phyloP scores from a whole-genome alignment of 495 filamentous ascomycete genomes.

The Corynascus novoguineensis region DNA sequence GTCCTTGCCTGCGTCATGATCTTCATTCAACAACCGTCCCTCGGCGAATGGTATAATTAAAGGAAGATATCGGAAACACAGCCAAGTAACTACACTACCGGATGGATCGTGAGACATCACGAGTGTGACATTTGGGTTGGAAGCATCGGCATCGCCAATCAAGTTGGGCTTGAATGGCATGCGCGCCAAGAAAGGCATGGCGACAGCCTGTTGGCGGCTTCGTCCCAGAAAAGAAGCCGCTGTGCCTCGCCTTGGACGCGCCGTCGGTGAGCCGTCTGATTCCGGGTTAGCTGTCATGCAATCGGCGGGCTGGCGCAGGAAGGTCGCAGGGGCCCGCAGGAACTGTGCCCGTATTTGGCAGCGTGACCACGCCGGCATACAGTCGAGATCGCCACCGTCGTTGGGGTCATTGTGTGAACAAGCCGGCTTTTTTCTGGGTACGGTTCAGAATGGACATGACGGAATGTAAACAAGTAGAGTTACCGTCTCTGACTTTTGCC shows the following conservation, averaged over 20 bases:
- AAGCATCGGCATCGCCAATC: not conserved
- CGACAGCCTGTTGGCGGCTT: not conserved
- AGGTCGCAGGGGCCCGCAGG: not conserved
- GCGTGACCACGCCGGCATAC: slow-evolving; percentile 10
- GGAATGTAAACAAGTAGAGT: not conserved
- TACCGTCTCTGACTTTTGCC: not conserved
- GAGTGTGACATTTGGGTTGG: not conserved
- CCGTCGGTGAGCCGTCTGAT: not conserved
- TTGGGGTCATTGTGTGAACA: not conserved
- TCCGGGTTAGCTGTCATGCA: slow-evolving; percentile 10
- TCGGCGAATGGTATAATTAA: no score
- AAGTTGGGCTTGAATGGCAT: not conserved
- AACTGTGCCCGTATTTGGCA: not conserved
- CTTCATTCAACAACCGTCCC: not conserved
- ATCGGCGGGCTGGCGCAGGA: slow-evolving; percentile 3
- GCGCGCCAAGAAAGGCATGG: not conserved
- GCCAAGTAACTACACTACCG: no score
- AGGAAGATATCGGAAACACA: no score
- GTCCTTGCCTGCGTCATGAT: not conserved
- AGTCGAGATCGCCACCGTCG: not conserved
- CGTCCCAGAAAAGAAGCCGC: not conserved
- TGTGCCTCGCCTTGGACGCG: not conserved
- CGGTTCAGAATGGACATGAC: no score
- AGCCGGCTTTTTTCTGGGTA: not conserved
- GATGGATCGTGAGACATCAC: not conserved